These are phyloP conservation scores for Lobosporangium transversale DNA, from an alignment of 192 early-diverging fungal species.

Conservation along the genomic window DNA sequence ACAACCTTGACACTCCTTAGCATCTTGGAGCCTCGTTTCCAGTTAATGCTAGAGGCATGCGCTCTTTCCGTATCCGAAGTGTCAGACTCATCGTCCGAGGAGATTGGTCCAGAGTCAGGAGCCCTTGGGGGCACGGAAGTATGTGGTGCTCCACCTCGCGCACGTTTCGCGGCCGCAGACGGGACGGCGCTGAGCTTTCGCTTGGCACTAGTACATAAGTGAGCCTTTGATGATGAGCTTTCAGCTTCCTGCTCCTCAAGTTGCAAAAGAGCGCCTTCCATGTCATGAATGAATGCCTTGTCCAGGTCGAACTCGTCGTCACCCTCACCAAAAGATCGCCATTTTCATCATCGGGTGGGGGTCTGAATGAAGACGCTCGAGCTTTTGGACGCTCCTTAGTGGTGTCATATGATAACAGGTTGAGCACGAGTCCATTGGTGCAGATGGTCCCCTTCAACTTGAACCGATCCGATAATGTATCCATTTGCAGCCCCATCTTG, in stretches of 20 bases:
- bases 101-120: too few relatives aligned
- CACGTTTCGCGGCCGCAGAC: too few relatives aligned
- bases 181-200: too few relatives aligned
- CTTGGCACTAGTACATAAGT: too few relatives aligned
- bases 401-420: neutral
- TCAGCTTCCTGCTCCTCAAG: too few relatives aligned
- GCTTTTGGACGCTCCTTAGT: neutral
- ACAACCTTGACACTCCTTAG: neutral
- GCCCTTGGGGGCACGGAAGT: too few relatives aligned
- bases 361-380: neutral
- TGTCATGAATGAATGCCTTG: neutral
- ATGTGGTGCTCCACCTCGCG: too few relatives aligned
- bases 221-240: too few relatives aligned
- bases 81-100: neutral
- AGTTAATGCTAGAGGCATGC: conserved; percentile 7
- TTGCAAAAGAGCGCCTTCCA: too few relatives aligned
- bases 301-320: neutral
- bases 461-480: neutral
- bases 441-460: neutral
- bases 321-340: neutral
- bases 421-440: conserved; percentile 3
- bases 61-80: too few relatives aligned
- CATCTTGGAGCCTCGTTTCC: neutral
- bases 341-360: neutral
- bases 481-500: neutral